Evolutionary conservation across 805 yeast genomes (phyloP).

Genomic region (Pichia phayaonensis): DNA sequence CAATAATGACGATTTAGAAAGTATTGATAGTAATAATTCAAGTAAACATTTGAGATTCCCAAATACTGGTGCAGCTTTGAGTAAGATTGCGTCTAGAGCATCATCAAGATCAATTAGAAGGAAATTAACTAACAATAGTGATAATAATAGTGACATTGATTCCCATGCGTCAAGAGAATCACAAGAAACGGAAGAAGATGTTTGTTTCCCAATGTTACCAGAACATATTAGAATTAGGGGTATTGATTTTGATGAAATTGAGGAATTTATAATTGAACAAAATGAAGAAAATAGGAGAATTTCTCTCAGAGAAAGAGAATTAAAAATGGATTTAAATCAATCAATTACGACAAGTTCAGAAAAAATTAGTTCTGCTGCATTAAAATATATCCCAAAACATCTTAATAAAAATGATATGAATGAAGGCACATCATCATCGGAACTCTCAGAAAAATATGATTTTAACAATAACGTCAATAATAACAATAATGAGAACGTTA

Average conservation of each 20-base stretch:
- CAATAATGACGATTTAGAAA: constrained; percentile 4
- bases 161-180: constrained; percentile 71
- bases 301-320: constrained; percentile 27
- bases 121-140: constrained; percentile 9
- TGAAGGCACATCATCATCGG: constrained; percentile 4
- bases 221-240: constrained; percentile 58
- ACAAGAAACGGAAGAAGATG: constrained; percentile 95
- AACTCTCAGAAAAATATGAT: not conserved
- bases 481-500: constrained; percentile 5
- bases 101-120: constrained; percentile 24
- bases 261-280: constrained; percentile 64
- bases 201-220: constrained; percentile 87
- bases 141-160: constrained; percentile 54
- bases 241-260: constrained; percentile 86
- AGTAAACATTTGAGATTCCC: constrained; percentile 2
- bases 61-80: constrained; percentile 6
- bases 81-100: constrained; percentile 25
- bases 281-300: constrained; percentile 39
- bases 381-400: constrained; percentile 51
- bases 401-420: not conserved
- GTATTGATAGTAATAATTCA: constrained; percentile 2
- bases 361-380: constrained; percentile 42
- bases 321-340: constrained; percentile 15
- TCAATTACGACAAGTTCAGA: constrained; percentile 30
- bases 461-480: not conserved